These are phyloP conservation scores for Zygotorulaspora mrakii DNA, from an alignment of 1,139 yeast species.

Conservation along the genomic window DNA sequence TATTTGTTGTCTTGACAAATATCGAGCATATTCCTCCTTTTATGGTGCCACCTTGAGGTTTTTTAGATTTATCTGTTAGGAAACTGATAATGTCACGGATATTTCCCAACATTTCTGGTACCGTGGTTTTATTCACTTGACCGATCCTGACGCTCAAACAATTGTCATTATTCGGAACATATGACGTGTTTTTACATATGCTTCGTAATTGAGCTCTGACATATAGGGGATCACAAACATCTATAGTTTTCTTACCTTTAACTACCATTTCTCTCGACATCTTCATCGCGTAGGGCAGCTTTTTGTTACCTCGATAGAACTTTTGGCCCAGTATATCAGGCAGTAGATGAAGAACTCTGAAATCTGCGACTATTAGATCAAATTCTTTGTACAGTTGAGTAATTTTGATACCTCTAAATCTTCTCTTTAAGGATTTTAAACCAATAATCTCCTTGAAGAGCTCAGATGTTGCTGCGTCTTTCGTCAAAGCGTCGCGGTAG, in stretches of 20 bases:
- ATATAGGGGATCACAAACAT: constrained; percentile 50
- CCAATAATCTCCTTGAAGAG: constrained; percentile 55
- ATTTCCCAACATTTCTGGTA: constrained; percentile 47
- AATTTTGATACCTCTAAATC: constrained; percentile 45
- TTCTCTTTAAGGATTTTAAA: constrained; percentile 50
- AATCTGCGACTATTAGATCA: constrained; percentile 64
- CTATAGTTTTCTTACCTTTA: constrained; percentile 26
- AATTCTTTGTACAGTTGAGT: constrained; percentile 52
- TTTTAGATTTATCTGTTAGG: constrained; percentile 45
- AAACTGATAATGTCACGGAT: constrained; percentile 53
- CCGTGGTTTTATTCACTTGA: constrained; percentile 42
- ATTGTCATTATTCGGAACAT: constrained; percentile 55
- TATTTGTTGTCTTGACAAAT: constrained; percentile 59
- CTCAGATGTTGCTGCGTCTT: constrained; percentile 55
- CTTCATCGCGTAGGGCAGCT: constrained; percentile 62
- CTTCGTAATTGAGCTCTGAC: constrained; percentile 58
- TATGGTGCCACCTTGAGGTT: constrained; percentile 59
- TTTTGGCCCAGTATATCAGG: constrained; percentile 54
- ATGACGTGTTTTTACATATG: constrained; percentile 57
- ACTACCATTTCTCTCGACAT: constrained; percentile 53
- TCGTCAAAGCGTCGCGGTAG: constrained; percentile 43
- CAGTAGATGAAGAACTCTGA: constrained; percentile 55
- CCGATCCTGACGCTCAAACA: constrained; percentile 48
- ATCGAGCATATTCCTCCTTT: constrained; percentile 47
- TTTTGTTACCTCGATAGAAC: constrained; percentile 55